phyloP scores from a whole-genome alignment of 805 yeast genomes.

The Kluyveromyces lactis region DNA sequence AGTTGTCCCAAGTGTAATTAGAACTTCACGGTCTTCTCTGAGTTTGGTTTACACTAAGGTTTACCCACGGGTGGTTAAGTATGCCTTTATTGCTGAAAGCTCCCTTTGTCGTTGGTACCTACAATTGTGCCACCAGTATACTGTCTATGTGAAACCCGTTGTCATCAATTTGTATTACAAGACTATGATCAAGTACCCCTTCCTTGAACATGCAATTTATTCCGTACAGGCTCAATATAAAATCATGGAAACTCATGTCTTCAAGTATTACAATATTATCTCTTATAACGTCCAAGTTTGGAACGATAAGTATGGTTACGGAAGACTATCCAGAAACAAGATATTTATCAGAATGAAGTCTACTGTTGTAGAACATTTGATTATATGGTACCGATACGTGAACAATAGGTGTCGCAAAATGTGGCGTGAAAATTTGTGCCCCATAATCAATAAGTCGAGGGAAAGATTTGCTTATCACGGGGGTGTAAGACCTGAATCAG shows the following conservation, averaged over 20 bases:
- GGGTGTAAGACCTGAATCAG: neutral
- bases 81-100: neutral
- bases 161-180: constrained; percentile 1
- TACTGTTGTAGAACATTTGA: neutral
- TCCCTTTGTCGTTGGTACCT: neutral
- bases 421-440: neutral
- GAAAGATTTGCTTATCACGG: neutral
- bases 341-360: neutral
- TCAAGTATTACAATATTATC: constrained; percentile 1
- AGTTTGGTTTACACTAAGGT: neutral
- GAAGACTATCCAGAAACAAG: neutral
- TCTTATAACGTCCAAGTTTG: neutral
- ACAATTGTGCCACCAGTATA: neutral
- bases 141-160: neutral
- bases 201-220: neutral
- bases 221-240: neutral
- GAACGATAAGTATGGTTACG: constrained; percentile 1
- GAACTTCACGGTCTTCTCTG: too few species aligned
- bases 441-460: neutral
- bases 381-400: neutral
- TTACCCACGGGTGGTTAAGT: neutral
- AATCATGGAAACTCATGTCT: neutral
- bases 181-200: constrained; percentile 1
- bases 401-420: neutral
- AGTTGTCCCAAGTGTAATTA: neutral